Base-by-base conservation (phyloP, 441 rosid species). In the Aquilaria agallochum region DNA sequence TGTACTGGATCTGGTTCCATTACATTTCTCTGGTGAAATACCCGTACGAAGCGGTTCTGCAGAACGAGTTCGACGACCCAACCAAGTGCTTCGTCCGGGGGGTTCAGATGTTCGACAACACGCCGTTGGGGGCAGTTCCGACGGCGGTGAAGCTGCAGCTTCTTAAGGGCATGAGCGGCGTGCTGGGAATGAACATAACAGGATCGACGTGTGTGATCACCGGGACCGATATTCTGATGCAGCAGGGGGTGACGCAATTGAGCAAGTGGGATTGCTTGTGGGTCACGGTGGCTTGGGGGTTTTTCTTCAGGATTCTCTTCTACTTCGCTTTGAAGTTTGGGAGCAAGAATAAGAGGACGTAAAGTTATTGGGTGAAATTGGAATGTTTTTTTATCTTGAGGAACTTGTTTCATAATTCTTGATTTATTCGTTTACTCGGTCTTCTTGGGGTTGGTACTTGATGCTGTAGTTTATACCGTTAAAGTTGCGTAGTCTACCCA, bases 1-100 rank as follows among this genome's bases (percentile, higher is more conserved):
- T 62, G 0, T 91, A 87, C 71, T 91, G 97, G 97, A 60, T 91
- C 32, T 89, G 97, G 97, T 89, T 91, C 58, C 97, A 91, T 70
- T 91, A 89, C 74, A 63, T 83, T 10, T 89, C 97, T 1, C 75
- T 91, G 0, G 95, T 89, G 66, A 91, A 91, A 53, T 91, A 91
- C 48, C 97, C 97, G 0, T 91, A 80, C 59, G 94, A 91, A 67
- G 87, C 78, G 11, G 96, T 87, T 3, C 20, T 91, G 12, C 90
- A 83, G 63, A 88, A 80, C 69, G 97, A 88, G 50, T 88, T 91
- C 57, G 67, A 71, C 3, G 81, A 88, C 52, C 82, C 92, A 0
- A 70, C 65, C 30, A 88, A 73, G 47, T 91, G 97, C 64, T 91
- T 80, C 32, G 90, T 86, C 0, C 33, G 80, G 10, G 97, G 96